Conservation (phyloP, 495 filamentous ascomycete species). For the Staphylotrichum longicolle region DNA sequence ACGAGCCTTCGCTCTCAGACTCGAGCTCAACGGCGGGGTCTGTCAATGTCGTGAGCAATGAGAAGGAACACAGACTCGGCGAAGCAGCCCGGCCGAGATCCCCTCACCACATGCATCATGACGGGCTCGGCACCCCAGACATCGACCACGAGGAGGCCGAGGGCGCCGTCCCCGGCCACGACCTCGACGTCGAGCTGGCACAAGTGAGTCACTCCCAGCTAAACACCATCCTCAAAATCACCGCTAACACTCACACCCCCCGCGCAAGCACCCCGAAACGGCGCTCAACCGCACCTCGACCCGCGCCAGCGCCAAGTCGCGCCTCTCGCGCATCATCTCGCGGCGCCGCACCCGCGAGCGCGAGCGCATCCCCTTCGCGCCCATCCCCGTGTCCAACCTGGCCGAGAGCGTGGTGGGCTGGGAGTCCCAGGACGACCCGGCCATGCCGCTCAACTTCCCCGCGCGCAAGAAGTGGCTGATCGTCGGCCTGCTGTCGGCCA, state of each 20-base stretch:
- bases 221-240: background rate
- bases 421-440: conserved; percentile 63
- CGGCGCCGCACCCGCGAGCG: conserved; percentile 20
- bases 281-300: conserved; percentile 20
- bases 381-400: conserved; percentile 46
- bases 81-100: no score
- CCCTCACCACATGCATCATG: background rate
- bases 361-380: conserved; percentile 27
- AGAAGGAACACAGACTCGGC: background rate
- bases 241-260: background rate
- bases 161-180: conserved; percentile 21
- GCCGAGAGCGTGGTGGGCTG: conserved; percentile 53
- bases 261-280: conserved; percentile 7
- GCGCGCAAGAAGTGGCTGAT: conserved; percentile 64
- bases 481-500: conserved; percentile 49
- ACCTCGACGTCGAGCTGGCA: conserved; percentile 29
- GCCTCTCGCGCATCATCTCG: conserved; percentile 27
- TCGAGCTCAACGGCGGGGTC: conserved; percentile 7
- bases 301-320: conserved; percentile 23
- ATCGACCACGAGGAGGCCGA: conserved; percentile 25
- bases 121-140: conserved; percentile 8
- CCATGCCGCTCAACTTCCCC: conserved; percentile 70
- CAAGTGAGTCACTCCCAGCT: conserved; percentile 12
- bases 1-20: conserved; percentile 1
- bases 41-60: background rate